phyloP scores from a whole-genome alignment of 2,329 filamentous ascomycete species.

The Penicillium corylophilum region DNA sequence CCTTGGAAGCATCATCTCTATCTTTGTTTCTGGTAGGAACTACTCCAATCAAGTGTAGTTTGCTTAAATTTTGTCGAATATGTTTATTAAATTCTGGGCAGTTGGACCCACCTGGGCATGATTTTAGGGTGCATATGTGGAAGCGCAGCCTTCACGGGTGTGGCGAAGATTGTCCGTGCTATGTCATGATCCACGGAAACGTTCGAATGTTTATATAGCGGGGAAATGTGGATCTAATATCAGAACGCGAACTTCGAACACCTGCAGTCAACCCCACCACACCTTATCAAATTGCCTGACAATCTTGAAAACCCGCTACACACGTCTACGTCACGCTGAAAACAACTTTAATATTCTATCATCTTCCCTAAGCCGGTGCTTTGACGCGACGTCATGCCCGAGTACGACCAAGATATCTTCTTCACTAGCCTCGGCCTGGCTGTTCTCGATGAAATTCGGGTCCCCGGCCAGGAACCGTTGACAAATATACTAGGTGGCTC shows the following conservation, averaged over 20 bases:
- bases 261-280: neutral
- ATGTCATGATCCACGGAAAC: too few species aligned
- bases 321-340: neutral
- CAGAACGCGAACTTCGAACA: neutral
- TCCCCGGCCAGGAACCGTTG: constrained; percentile 24
- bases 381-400: neutral
- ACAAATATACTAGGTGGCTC: constrained; percentile 34
- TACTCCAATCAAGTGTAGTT: too few species aligned
- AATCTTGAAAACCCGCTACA: neutral
- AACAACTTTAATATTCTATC: neutral
- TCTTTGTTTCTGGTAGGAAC: neutral
- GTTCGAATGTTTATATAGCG: neutral
- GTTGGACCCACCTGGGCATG: too few species aligned
- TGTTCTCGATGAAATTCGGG: constrained; percentile 37
- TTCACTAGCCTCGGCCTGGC: constrained; percentile 37
- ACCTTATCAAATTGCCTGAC: neutral
- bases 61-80: too few species aligned
- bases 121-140: too few species aligned
- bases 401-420: constrained; percentile 8
- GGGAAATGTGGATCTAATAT: neutral
- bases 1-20: constrained; percentile 13
- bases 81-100: too few species aligned
- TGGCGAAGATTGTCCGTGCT: too few species aligned
- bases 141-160: too few species aligned
- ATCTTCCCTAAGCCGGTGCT: too few species aligned